Conservation (phyloP, 805 yeast genomes). For the Isabelozyma heimii region DNA sequence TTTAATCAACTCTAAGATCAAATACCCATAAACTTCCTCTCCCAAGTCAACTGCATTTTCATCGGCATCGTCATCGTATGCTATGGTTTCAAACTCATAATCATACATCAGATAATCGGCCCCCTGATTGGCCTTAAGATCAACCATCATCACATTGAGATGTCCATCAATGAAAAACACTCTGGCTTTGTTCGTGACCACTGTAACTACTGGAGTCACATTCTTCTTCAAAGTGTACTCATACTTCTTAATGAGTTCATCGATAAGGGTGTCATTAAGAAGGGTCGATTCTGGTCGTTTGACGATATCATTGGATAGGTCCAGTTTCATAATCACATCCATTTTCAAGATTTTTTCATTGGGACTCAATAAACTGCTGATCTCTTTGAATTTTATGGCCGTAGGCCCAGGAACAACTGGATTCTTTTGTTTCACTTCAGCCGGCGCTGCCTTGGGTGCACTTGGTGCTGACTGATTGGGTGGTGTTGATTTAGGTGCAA, state of each 20-base stretch:
- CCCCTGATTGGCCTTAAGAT: slow-evolving; percentile 40
- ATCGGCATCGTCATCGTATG: slow-evolving; percentile 19
- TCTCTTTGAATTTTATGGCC: slow-evolving; percentile 29
- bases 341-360: slow-evolving; percentile 40
- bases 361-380: slow-evolving; percentile 26
- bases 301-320: slow-evolving; percentile 22
- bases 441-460: background rate
- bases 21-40: slow-evolving; percentile 52
- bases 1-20: slow-evolving; percentile 60
- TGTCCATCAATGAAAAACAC: slow-evolving; percentile 37
- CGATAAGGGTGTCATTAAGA: slow-evolving; percentile 31
- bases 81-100: slow-evolving; percentile 58
- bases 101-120: slow-evolving; percentile 73
- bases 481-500: background rate
- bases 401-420: background rate
- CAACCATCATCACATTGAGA: slow-evolving; percentile 35
- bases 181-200: slow-evolving; percentile 38
- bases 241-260: slow-evolving; percentile 23
- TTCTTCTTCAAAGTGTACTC: slow-evolving; percentile 16
- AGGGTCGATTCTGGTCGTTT: slow-evolving; percentile 14
- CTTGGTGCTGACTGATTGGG: slow-evolving; percentile 1
- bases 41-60: slow-evolving; percentile 26
- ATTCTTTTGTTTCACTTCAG: background rate
- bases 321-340: slow-evolving; percentile 37
- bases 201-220: slow-evolving; percentile 33